Conservation (phyloP, 1,139 yeast species). For the Debaryomyces singareniensis region DNA sequence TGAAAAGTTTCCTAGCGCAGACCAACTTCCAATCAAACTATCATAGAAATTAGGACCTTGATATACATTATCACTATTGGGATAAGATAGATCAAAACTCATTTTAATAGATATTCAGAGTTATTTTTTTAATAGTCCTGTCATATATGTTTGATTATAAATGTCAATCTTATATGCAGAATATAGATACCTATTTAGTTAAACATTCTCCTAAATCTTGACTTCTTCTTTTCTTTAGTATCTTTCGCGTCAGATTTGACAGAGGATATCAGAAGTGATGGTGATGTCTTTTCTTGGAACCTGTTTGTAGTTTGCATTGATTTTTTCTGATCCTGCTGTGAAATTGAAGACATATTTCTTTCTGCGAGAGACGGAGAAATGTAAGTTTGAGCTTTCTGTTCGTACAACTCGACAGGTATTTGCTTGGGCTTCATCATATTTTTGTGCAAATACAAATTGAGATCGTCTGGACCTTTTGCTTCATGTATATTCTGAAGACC, state of each 20-base stretch:
- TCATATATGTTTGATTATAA: neutral
- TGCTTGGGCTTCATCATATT: slow-evolving; percentile 19
- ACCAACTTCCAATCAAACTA: no score
- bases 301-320: slow-evolving; percentile 1
- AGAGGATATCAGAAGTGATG: no score
- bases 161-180: neutral
- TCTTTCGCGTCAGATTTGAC: slow-evolving; percentile 1
- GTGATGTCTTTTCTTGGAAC: slow-evolving; percentile 1
- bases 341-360: slow-evolving; percentile 2
- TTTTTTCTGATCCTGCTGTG: slow-evolving; percentile 7
- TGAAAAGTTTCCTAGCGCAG: no score
- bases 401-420: slow-evolving; percentile 32
- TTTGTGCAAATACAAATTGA: slow-evolving; percentile 26
- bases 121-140: neutral
- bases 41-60: no score
- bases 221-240: slow-evolving; percentile 6
- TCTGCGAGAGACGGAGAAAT: neutral
- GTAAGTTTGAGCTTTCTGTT: slow-evolving; percentile 14
- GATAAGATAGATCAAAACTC: no score
- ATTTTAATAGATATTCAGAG: no score
- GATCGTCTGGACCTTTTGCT: slow-evolving; percentile 24
- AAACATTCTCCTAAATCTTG: slow-evolving; percentile 7
- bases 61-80: no score
- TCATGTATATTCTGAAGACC: slow-evolving; percentile 39
- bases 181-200: slow-evolving; percentile 3